A percentile compares a stretch with the other conserved stretches of the same genome.
These are phyloP conservation scores for Tetracladium marchalianum DNA, from an alignment of 495 filamentous ascomycete genomes.

Conservation along the genomic window DNA sequence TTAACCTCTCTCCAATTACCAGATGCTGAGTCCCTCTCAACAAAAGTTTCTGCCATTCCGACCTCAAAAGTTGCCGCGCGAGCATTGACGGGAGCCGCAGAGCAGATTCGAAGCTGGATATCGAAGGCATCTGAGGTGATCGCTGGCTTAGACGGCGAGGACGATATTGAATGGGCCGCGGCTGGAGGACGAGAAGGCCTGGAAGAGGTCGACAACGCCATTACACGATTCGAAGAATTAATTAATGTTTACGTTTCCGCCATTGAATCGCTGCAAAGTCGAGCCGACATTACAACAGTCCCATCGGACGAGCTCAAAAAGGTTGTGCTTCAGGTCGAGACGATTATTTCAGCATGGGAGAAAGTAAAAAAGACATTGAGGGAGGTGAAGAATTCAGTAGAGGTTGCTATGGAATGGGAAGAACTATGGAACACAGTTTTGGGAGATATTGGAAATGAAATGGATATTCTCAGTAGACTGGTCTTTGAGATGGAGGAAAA, in stretches of 20 bases:
- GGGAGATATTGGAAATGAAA: conserved; percentile 84
- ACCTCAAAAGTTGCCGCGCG: conserved; percentile 69
- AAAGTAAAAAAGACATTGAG: conserved; percentile 65
- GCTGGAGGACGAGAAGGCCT: conserved; percentile 83
- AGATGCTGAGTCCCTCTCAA: conserved; percentile 67
- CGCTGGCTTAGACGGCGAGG: conserved; percentile 75
- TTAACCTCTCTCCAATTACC: conserved; percentile 79
- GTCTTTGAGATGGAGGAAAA: conserved; percentile 97
- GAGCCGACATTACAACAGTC: conserved; percentile 66
- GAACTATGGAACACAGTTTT: conserved; percentile 91
- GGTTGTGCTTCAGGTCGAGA: conserved; percentile 80
- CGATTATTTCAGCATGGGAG: conserved; percentile 73
- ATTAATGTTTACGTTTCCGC: conserved; percentile 83
- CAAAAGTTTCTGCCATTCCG: conserved; percentile 70
- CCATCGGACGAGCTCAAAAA: conserved; percentile 53
- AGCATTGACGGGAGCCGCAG: conserved; percentile 69
- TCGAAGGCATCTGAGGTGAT: conserved; percentile 81
- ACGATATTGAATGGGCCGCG: conserved; percentile 96
- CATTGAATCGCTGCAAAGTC: conserved; percentile 77
- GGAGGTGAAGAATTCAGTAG: conserved; percentile 78
- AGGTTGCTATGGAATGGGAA: conserved; percentile 97
- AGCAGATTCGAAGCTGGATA: conserved; percentile 89
- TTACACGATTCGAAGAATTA: conserved; percentile 72
- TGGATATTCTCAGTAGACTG: conserved; percentile 69
- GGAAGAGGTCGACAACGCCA: conserved; percentile 79